Evolutionary conservation across 768 basidiomycete species (phyloP).

Genomic region (Mycena vulgaris): DNA sequence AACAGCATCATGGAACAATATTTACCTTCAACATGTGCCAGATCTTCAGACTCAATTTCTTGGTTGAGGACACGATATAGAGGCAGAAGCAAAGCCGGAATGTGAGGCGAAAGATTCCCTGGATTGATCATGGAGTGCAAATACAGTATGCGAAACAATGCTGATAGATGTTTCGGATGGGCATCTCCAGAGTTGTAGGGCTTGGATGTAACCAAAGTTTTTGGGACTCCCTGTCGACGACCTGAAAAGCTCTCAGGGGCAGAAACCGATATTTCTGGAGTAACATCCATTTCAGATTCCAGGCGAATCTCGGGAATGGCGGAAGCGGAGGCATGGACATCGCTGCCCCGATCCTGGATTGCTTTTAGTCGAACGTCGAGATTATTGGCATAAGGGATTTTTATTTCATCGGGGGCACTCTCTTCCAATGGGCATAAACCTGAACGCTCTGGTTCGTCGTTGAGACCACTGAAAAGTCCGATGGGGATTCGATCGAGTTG

Average conservation of each 20-base stretch:
- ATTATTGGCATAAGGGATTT: constrained; percentile 63
- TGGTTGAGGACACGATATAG: constrained; percentile 74
- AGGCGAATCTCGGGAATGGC: constrained; percentile 60
- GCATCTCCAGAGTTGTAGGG: constrained; percentile 60
- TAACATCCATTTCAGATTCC: constrained; percentile 44
- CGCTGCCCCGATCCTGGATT: constrained; percentile 53
- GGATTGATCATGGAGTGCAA: constrained; percentile 82
- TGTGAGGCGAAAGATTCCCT: constrained; percentile 75
- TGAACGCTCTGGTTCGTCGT: constrained; percentile 64
- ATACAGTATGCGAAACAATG: constrained; percentile 79
- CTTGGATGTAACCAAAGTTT: constrained; percentile 65
- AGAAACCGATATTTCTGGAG: constrained; percentile 60
- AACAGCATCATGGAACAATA: not conserved
- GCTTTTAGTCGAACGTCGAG: constrained; percentile 68
- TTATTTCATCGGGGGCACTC: constrained; percentile 60
- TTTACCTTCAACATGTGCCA: constrained; percentile 70
- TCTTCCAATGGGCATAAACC: constrained; percentile 67
- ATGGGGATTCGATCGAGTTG: constrained; percentile 71
- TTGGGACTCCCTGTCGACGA: constrained; percentile 46
- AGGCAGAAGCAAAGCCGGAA: constrained; percentile 79
- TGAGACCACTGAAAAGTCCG: constrained; percentile 64
- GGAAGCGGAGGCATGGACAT: constrained; percentile 39
- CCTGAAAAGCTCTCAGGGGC: constrained; percentile 49
- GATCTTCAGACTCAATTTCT: constrained; percentile 74
- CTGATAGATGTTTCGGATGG: constrained; percentile 73